Evolutionary conservation across 2,329 filamentous ascomycete species (phyloP).

Genomic region (Blumeria hordei): DNA sequence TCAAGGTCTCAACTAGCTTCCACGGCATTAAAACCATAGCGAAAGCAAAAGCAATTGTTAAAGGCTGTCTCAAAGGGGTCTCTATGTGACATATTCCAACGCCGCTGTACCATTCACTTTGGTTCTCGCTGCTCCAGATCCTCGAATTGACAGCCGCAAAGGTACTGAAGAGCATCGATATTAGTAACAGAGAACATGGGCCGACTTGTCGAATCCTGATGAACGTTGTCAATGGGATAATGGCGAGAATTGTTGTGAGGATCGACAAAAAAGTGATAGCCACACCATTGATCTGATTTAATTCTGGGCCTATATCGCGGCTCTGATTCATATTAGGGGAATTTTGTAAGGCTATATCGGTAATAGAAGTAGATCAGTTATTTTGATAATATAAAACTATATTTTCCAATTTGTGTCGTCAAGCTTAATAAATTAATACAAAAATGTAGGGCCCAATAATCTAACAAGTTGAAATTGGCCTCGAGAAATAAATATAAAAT

Average conservation of each 20-base stretch:
- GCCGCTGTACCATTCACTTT: constrained; percentile 30
- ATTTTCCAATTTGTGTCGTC: not conserved
- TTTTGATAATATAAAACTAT: not conserved
- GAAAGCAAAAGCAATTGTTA: constrained; percentile 26
- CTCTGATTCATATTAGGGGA: not conserved
- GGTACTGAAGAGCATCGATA: constrained; percentile 11
- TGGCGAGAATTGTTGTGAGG: not conserved
- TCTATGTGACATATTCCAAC: constrained; percentile 38
- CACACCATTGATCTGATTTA: not conserved
- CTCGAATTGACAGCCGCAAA: constrained; percentile 35
- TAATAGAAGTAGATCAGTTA: not conserved
- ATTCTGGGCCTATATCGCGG: not conserved
- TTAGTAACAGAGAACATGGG: not conserved
- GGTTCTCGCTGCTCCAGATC: constrained; percentile 36
- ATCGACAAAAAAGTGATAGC: not conserved
- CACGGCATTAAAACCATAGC: constrained; percentile 32
- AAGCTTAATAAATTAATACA: not conserved
- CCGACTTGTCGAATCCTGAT: not conserved
- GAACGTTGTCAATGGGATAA: not conserved
- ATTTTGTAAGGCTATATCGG: not conserved
- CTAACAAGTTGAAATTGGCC: too few relatives aligned
- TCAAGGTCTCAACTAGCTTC: constrained; percentile 32
- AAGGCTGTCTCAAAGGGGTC: constrained; percentile 29
- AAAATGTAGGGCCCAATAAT: not conserved
- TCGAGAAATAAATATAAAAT: too few relatives aligned